Conservation (phyloP, 768 basidiomycete species). For the Sistotremastrum suecicum region DNA sequence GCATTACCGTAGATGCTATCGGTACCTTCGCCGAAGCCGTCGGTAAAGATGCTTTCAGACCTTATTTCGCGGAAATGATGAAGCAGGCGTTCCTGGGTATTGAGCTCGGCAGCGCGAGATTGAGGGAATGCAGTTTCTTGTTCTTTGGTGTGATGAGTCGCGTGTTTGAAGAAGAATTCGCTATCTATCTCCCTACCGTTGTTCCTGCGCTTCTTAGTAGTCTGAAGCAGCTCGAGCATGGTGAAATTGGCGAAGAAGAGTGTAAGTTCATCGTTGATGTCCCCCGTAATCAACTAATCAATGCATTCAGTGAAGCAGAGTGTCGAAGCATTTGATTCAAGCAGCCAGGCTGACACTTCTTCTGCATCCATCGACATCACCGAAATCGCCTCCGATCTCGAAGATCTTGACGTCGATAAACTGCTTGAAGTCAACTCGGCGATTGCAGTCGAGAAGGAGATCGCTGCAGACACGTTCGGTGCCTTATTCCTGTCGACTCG, state of each 20-base stretch:
- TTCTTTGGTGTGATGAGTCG: constrained; percentile 99
- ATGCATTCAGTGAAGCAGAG: not conserved
- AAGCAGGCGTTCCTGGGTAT: constrained; percentile 84
- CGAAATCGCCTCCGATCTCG: constrained; percentile 45
- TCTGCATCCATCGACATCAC: constrained; percentile 62
- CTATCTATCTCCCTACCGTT: constrained; percentile 71
- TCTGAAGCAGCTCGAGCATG: constrained; percentile 72
- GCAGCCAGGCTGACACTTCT: constrained; percentile 33
- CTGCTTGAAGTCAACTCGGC: constrained; percentile 89
- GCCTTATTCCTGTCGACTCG: constrained; percentile 75
- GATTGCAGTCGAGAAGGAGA: constrained; percentile 98
- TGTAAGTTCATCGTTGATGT: constrained; percentile 12
- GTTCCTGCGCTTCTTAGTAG: constrained; percentile 75
- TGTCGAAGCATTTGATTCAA: not conserved
- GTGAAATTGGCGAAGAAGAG: constrained; percentile 33
- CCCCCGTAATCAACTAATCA: not conserved
- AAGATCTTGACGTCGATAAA: constrained; percentile 54
- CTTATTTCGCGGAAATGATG: constrained; percentile 96
- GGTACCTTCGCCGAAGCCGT: constrained; percentile 97
- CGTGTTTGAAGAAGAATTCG: constrained; percentile 91
- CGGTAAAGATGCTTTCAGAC: constrained; percentile 84
- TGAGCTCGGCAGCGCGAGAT: constrained; percentile 69
- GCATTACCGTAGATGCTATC: constrained; percentile 97
- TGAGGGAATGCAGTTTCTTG: constrained; percentile 92
- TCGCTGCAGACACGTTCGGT: constrained; percentile 92